Conservation (phyloP, 352 stramenopile genomes). For the Phytophthora capsici region DNA sequence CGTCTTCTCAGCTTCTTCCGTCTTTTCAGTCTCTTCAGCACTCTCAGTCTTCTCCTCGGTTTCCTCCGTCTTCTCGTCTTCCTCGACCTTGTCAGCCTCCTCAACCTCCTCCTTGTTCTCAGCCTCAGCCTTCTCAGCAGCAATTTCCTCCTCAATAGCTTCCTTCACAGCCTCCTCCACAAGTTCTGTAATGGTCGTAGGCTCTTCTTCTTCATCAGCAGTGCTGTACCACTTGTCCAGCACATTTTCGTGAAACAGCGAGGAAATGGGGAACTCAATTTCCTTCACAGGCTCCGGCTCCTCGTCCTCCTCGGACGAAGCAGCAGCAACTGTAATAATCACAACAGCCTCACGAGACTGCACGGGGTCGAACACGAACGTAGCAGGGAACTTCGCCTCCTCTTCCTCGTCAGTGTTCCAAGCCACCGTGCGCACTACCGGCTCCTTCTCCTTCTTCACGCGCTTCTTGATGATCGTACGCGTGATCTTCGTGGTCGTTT, state of each 20-base stretch:
- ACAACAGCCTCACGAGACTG: constrained; percentile 84
- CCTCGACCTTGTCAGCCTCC: constrained; percentile 25
- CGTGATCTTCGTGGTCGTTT: constrained; percentile 68
- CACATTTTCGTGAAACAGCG: constrained; percentile 64
- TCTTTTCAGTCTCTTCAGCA: constrained; percentile 6
- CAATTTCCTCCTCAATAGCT: constrained; percentile 7
- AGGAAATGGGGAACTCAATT: constrained; percentile 79
- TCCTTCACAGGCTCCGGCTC: constrained; percentile 74
- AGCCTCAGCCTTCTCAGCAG: constrained; percentile 12
- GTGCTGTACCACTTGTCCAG: constrained; percentile 81
- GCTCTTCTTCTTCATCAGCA: constrained; percentile 51
- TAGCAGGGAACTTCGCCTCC: constrained; percentile 55
- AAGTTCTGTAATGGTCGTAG: constrained; percentile 41
- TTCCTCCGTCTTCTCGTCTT: constrained; percentile 9
- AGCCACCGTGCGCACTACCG: constrained; percentile 46
- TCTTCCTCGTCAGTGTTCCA: constrained; percentile 34
- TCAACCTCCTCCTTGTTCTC: constrained; percentile 18
- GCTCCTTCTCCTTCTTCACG: constrained; percentile 60
- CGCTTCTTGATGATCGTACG: constrained; percentile 61
- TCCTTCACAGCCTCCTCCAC: constrained; percentile 28
- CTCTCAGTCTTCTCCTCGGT: constrained; percentile 27
- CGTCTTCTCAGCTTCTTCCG: constrained; percentile 6
- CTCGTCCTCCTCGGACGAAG: constrained; percentile 50
- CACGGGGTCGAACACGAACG: constrained; percentile 84
- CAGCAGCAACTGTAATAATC: constrained; percentile 63